phyloP scores from a whole-genome alignment of 2,329 filamentous ascomycete genomes.

The Arthrinium phaeospermum region DNA sequence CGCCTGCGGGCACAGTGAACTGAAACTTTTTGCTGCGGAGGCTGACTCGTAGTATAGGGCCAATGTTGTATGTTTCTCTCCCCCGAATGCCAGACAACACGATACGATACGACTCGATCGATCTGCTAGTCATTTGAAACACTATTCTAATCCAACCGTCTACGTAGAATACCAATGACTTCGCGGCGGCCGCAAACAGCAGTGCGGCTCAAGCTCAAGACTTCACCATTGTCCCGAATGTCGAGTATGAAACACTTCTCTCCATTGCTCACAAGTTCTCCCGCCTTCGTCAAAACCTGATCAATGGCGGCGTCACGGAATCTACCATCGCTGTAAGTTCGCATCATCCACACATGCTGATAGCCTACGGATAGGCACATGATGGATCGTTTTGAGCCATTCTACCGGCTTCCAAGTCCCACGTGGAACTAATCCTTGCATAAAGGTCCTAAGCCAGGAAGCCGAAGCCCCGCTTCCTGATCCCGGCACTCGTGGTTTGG shows the following conservation, averaged over 20 bases:
- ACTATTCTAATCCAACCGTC: neutral
- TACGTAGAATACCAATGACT: slow-evolving; percentile 29
- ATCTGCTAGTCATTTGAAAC: slow-evolving; percentile 25
- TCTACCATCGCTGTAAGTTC: slow-evolving; percentile 51
- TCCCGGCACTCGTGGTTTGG: neutral
- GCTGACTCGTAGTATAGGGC: slow-evolving; percentile 33
- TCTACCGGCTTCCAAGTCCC: slow-evolving; percentile 27
- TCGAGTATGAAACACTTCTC: slow-evolving; percentile 67
- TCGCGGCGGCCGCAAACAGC: slow-evolving; percentile 27
- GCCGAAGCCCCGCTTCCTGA: neutral
- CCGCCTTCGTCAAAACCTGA: slow-evolving; percentile 55
- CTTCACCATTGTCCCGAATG: slow-evolving; percentile 60
- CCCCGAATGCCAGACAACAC: neutral
- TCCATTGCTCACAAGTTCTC: slow-evolving; percentile 57
- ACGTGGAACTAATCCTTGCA: neutral
- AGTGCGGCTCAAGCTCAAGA: slow-evolving; percentile 41
- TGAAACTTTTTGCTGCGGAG: slow-evolving; percentile 14
- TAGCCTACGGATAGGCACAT: neutral
- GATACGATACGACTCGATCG: neutral
- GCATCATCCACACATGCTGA: neutral
- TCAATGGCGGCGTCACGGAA: slow-evolving; percentile 53
- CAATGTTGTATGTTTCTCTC: slow-evolving; percentile 34
- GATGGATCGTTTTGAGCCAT: neutral
- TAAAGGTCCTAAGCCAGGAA: slow-evolving; percentile 29
- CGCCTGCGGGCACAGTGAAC: neutral